A percentile compares a stretch with the other conserved stretches of the same genome.
phyloP scores from a whole-genome alignment of 352 stramenopile species.

The Pythium rhizo-oryzae region DNA sequence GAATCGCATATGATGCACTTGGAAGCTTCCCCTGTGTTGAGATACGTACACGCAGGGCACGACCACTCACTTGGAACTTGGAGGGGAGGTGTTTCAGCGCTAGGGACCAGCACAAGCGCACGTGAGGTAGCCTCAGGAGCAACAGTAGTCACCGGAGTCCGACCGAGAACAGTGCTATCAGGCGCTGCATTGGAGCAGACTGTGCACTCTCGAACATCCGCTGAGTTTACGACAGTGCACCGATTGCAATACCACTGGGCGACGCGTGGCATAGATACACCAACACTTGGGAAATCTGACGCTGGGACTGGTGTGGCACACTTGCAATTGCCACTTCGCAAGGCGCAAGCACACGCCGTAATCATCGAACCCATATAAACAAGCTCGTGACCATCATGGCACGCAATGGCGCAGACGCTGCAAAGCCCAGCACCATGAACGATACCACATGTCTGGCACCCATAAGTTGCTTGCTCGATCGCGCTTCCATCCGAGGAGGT shows the following conservation, averaged over 20 bases:
- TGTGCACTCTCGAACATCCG: constrained; percentile 53
- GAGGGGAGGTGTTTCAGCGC: constrained; percentile 3
- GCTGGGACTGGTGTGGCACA: constrained; percentile 45
- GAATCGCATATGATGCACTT: constrained; percentile 84
- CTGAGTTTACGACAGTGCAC: constrained; percentile 82
- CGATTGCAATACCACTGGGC: constrained; percentile 77
- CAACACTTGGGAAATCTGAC: constrained; percentile 43
- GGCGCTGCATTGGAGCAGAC: constrained; percentile 65
- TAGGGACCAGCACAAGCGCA: constrained; percentile 45
- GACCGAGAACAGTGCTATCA: constrained; percentile 9
- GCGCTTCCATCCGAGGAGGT: constrained; percentile 81
- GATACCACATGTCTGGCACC: constrained; percentile 83
- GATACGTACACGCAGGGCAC: constrained; percentile 78
- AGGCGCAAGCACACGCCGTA: constrained; percentile 71
- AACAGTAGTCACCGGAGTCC: constrained; percentile 17
- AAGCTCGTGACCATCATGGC: constrained; percentile 83
- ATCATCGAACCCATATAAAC: constrained; percentile 73
- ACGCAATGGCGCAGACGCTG: constrained; percentile 66
- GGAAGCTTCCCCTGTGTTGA: constrained; percentile 51
- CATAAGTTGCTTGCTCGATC: constrained; percentile 78
- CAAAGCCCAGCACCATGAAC: constrained; percentile 72
- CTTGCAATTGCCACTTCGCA: constrained; percentile 56
- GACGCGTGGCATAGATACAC: constrained; percentile 38
- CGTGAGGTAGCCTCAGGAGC: constrained; percentile 47
- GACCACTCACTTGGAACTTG: constrained; percentile 53